Evolutionary conservation across 116 monocot species (phyloP).

Genomic region (Cymodocea nodosa): DNA sequence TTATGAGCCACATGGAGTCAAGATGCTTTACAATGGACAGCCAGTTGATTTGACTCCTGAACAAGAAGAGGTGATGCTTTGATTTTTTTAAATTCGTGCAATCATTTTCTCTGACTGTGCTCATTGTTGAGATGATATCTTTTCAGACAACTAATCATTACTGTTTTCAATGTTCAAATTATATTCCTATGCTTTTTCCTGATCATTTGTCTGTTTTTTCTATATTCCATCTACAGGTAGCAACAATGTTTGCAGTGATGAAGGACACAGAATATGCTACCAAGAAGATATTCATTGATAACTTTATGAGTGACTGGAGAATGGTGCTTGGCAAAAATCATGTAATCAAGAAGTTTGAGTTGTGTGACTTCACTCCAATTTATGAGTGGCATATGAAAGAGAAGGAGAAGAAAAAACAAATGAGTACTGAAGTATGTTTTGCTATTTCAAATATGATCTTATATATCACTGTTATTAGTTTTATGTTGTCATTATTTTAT

Average conservation of each 20-base stretch:
- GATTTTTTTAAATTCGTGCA: neutral
- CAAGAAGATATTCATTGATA: slow-evolving; percentile 78
- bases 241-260: slow-evolving; percentile 99
- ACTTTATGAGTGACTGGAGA: slow-evolving; percentile 87
- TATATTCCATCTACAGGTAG: slow-evolving; percentile 51
- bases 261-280: slow-evolving; percentile 94
- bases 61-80: slow-evolving; percentile 77
- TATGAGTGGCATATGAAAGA: slow-evolving; percentile 95
- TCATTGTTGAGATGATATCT: no score
- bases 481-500: no score
- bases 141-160: no score
- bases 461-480: no score
- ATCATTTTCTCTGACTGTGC: neutral
- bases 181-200: neutral
- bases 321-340: slow-evolving; percentile 83
- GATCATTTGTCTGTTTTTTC: neutral
- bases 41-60: slow-evolving; percentile 90
- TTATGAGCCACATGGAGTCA: slow-evolving; percentile 88
- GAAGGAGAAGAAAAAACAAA: slow-evolving; percentile 99
- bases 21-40: slow-evolving; percentile 90
- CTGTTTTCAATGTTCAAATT: no score
- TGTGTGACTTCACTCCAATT: slow-evolving; percentile 94
- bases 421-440: slow-evolving; percentile 66
- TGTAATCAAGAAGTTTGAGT: slow-evolving; percentile 88
- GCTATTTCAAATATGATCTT: no score